Percentiles rank a stretch among this genome's conserved stretches.
Evolutionary conservation across 495 filamentous ascomycete genomes (phyloP).

Genomic region (Penicillium angulare): DNA sequence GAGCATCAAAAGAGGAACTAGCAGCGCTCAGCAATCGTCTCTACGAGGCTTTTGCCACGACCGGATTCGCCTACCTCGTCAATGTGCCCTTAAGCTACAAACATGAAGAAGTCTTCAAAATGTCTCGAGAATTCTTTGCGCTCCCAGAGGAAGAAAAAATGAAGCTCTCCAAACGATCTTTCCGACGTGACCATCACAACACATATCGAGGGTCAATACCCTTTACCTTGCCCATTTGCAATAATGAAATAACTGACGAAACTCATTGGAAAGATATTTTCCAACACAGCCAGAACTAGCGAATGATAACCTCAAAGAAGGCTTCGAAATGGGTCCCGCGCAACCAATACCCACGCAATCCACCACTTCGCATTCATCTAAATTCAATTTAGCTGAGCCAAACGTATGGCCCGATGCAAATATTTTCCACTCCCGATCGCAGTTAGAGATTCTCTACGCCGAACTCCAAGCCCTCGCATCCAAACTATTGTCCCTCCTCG

Average conservation of each 20-base stretch:
- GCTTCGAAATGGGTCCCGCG: constrained; percentile 44
- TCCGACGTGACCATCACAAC: constrained; percentile 33
- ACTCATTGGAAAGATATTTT: constrained; percentile 32
- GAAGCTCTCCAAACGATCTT: constrained; percentile 41
- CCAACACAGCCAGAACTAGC: constrained; percentile 33
- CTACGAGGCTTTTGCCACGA: constrained; percentile 41
- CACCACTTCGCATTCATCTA: constrained; percentile 1
- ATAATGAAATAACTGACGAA: not conserved
- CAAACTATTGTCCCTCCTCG: constrained; percentile 40
- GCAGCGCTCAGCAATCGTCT: constrained; percentile 28
- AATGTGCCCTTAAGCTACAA: constrained; percentile 39
- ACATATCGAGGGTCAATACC: constrained; percentile 41
- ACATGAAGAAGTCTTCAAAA: constrained; percentile 38
- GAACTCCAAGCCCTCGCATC: constrained; percentile 42
- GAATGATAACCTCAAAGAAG: constrained; percentile 46
- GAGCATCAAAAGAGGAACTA: constrained; percentile 16
- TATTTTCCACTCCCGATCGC: constrained; percentile 10
- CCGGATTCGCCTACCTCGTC: constrained; percentile 46
- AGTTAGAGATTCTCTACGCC: constrained; percentile 36
- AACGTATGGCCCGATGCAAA: constrained; percentile 40
- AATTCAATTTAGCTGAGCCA: constrained; percentile 40
- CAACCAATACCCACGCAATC: constrained; percentile 3
- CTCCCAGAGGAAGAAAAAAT: constrained; percentile 34
- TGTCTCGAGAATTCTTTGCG: constrained; percentile 42
- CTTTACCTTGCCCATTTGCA: not conserved